Conservation (phyloP, 2,329 filamentous ascomycete species). For the Fusarium tjaetaba region DNA sequence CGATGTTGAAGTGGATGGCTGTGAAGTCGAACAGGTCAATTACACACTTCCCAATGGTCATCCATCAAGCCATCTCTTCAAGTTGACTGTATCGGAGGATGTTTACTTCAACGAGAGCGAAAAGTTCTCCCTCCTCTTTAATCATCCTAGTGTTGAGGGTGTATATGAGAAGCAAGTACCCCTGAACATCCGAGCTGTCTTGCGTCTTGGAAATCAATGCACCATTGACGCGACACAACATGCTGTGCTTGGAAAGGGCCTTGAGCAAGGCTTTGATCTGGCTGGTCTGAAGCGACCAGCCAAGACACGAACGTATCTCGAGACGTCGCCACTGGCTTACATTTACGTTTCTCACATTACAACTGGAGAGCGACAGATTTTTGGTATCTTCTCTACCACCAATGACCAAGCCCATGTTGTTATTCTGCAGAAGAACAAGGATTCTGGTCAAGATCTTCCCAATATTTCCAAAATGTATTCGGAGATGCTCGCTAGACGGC, state of each 20-base stretch:
- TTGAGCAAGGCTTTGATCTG: constrained; percentile 94
- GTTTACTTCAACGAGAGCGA: constrained; percentile 85
- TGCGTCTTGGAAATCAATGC: constrained; percentile 90
- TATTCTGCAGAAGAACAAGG: constrained; percentile 84
- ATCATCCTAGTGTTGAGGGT: constrained; percentile 93
- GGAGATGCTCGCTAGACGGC: constrained; percentile 74
- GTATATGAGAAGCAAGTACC: constrained; percentile 97
- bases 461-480: constrained; percentile 90
- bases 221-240: constrained; percentile 92
- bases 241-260: constrained; percentile 88
- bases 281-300: constrained; percentile 74
- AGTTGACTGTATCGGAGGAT: constrained; percentile 88
- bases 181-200: constrained; percentile 83
- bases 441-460: constrained; percentile 82
- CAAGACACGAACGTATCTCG: constrained; percentile 77
- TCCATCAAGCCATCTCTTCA: constrained; percentile 92
- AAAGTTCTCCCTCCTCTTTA: constrained; percentile 84
- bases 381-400: constrained; percentile 89
- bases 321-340: constrained; percentile 79
- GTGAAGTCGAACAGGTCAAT: constrained; percentile 90
- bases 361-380: constrained; percentile 90
- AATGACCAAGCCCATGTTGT: constrained; percentile 84
- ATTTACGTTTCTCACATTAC: constrained; percentile 94
- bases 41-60: constrained; percentile 96
- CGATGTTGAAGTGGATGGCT: constrained; percentile 85